These are phyloP conservation scores for Mucor irregularis DNA, from an alignment of 371 early-diverging fungal genomes.

Conservation along the genomic window DNA sequence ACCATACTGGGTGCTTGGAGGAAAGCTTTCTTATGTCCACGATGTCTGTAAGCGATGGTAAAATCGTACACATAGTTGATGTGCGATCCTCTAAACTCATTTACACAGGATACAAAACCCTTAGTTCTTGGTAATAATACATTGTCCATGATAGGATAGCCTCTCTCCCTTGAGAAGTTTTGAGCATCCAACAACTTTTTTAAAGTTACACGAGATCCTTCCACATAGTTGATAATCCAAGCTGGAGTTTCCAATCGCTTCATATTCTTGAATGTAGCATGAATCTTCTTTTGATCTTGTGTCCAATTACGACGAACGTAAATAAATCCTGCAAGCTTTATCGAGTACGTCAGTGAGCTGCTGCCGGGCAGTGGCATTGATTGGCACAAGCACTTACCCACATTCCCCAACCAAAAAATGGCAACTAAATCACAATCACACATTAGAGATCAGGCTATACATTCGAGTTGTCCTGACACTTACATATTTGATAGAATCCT, in stretches of 20 bases:
- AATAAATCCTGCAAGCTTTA: slow-evolving; percentile 65
- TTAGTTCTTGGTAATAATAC: slow-evolving; percentile 81
- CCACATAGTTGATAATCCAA: slow-evolving; percentile 75
- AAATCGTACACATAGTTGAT: slow-evolving; percentile 69
- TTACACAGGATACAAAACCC: slow-evolving; percentile 73
- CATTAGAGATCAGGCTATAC: not conserved
- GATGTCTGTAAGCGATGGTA: slow-evolving; percentile 64
- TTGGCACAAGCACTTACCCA: slow-evolving; percentile 51
- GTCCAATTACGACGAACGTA: slow-evolving; percentile 72
- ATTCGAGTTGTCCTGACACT: not conserved
- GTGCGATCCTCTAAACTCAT: slow-evolving; percentile 63
- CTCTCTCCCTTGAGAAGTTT: slow-evolving; percentile 59
- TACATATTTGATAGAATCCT: slow-evolving; percentile 73
- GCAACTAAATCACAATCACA: slow-evolving; percentile 30
- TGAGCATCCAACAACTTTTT: slow-evolving; percentile 64
- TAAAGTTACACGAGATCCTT: slow-evolving; percentile 69
- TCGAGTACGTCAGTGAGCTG: not conserved
- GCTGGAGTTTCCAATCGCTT: slow-evolving; percentile 61
- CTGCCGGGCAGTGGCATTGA: not conserved
- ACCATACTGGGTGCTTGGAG: slow-evolving; percentile 63
- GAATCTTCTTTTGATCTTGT: slow-evolving; percentile 63
- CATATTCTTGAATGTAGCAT: slow-evolving; percentile 58
- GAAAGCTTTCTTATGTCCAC: slow-evolving; percentile 29
- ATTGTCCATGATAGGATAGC: slow-evolving; percentile 63
- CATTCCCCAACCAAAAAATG: slow-evolving; percentile 68